phyloP scores from a whole-genome alignment of 352 stramenopile species.

The Lagenidium sp. region DNA sequence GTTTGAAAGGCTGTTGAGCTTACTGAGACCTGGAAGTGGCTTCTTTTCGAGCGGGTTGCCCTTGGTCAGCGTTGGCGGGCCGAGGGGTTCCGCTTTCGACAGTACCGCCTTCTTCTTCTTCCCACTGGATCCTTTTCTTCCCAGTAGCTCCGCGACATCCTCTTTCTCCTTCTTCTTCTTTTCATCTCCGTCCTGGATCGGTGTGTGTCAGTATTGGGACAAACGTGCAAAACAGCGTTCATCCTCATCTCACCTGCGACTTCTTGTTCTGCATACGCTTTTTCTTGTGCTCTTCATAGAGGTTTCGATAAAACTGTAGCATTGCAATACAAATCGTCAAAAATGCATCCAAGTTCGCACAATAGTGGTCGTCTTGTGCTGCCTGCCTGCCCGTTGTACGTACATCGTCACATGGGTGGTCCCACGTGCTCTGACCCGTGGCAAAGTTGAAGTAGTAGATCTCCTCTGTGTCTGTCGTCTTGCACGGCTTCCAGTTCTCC shows the following conservation, averaged over 20 bases:
- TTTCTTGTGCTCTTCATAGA: slow-evolving; percentile 92
- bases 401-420: slow-evolving; percentile 91
- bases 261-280: slow-evolving; percentile 17
- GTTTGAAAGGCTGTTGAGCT: slow-evolving; percentile 9
- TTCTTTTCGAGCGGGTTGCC: slow-evolving; percentile 62
- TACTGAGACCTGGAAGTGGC: slow-evolving; percentile 38
- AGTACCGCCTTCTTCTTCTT: slow-evolving; percentile 46
- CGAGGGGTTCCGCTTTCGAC: slow-evolving; percentile 30
- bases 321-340: too few relatives aligned
- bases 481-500: slow-evolving; percentile 95
- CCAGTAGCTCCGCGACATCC: slow-evolving; percentile 72
- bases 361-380: too few relatives aligned
- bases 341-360: not conserved
- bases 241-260: not conserved
- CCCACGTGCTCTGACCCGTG: slow-evolving; percentile 89
- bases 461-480: slow-evolving; percentile 92
- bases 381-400: too few relatives aligned
- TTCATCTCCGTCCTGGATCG: slow-evolving; percentile 62
- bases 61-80: slow-evolving; percentile 26
- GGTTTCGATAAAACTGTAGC: slow-evolving; percentile 82
- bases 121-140: slow-evolving; percentile 36
- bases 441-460: slow-evolving; percentile 97
- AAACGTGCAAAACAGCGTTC: too few relatives aligned
- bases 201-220: too few relatives aligned
- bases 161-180: slow-evolving; percentile 78